Evolutionary conservation across 441 rosid genomes (phyloP).

Genomic region (Adansonia grandidieri): DNA sequence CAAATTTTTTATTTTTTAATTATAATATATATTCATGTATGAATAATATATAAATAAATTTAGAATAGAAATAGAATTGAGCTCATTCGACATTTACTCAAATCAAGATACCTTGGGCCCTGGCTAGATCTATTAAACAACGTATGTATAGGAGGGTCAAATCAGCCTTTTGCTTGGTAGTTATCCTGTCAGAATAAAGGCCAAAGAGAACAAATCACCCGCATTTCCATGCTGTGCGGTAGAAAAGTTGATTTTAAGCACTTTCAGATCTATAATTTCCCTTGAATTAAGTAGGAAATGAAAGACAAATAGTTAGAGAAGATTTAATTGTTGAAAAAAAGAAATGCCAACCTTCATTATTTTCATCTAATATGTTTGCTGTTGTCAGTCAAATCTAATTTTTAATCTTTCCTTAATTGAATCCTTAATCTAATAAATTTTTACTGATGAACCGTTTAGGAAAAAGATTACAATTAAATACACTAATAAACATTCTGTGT

Average conservation of each 20-base stretch:
- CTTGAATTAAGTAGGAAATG: not conserved
- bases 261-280: not conserved
- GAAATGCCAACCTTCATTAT: not conserved
- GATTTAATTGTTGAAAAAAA: not conserved
- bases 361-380: not conserved
- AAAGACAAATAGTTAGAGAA: not conserved
- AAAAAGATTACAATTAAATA: not conserved
- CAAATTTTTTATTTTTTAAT: too few relatives aligned
- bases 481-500: not conserved
- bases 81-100: too few relatives aligned
- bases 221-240: not conserved
- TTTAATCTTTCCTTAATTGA: not conserved
- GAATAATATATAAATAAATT: too few relatives aligned
- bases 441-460: not conserved
- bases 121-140: conserved; percentile 3
- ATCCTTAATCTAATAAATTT: not conserved
- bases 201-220: not conserved
- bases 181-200: conserved; percentile 1
- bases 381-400: not conserved
- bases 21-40: too few relatives aligned
- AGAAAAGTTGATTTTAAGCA: not conserved
- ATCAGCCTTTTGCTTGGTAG: conserved; percentile 16
- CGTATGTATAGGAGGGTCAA: not conserved
- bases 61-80: too few relatives aligned
- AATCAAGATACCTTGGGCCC: not conserved